Base-by-base conservation (phyloP, 805 yeast species). In the Saturnispora diversa region DNA sequence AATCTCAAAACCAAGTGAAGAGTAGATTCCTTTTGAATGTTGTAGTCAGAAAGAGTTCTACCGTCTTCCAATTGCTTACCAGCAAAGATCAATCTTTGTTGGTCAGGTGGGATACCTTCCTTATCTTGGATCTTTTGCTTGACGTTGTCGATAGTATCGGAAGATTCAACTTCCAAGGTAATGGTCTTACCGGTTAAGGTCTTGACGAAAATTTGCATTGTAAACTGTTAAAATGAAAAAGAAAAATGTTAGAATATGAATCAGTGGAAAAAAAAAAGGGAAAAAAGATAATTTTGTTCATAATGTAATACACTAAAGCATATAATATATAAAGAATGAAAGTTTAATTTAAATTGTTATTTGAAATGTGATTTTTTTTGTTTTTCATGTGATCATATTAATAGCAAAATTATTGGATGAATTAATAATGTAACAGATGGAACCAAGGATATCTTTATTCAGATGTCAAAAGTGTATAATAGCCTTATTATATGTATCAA, bases 151-250 rank as follows among this genome's bases (percentile, higher is more conserved):
- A 86, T 86, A 53, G 95, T 85, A 74, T 86, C 95, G 44, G 94
- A 84, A 47, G 95, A 85, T 70, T 86, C 95, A 55, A 86, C 92
- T 66, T 77, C 78, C 51, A 74, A 69, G 50, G 80, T 68, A 75
- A 92, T 90, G 66, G 97, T 82, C 86, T 90, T 90, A 76, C 97
- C 97, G 61, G 97, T 88, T 69, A 92, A 80, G 75, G 98, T 90
- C 77, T 90, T 92, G 74, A 92, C 97, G 75, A 92, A 92, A 77
- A 90, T 88, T 77, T 84, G 94, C 94, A 84, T 83, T 52, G 58
- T 67, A 49, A 53, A 56, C 55, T 42, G 20, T 45, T 20, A 35
- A 28, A 43, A 34, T 13, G 17, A 23, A 25, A 7, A 12, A 16
- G 17, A 23, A 25, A 7, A 12, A 15, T 17, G 17, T 10, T 12